phyloP scores from a whole-genome alignment of 805 yeast species.

The Metschnikowia anglica region DNA sequence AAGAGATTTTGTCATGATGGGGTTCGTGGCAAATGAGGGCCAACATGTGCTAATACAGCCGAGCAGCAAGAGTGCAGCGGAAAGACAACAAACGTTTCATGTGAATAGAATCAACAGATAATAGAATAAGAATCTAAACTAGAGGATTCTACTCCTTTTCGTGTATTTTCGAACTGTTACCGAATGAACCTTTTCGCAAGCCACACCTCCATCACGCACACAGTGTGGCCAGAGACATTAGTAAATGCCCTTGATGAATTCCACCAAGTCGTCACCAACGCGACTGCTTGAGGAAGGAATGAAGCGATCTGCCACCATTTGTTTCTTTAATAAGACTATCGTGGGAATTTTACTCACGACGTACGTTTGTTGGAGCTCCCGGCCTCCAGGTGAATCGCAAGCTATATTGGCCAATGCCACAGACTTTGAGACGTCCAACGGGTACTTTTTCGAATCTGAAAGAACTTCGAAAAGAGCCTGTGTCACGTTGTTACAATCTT shows the following conservation, averaged over 20 bases:
- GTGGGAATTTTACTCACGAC: constrained; percentile 59
- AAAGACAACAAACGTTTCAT: neutral
- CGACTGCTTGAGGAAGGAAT: constrained; percentile 22
- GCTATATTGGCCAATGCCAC: constrained; percentile 71
- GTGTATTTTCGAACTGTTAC: too few species aligned
- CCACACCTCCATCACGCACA: too few species aligned
- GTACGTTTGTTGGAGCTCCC: constrained; percentile 57
- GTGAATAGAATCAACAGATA: neutral
- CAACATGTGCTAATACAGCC: neutral
- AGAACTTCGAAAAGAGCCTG: constrained; percentile 51
- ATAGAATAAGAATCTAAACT: neutral
- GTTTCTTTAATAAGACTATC: constrained; percentile 64
- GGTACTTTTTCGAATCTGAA: constrained; percentile 24
- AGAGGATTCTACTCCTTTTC: too few species aligned
- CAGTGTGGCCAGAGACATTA: constrained; percentile 1
- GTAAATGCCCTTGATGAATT: constrained; percentile 30
- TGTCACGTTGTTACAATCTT: constrained; percentile 60
- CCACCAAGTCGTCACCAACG: constrained; percentile 32
- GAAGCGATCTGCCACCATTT: constrained; percentile 47
- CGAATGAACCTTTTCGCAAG: too few species aligned
- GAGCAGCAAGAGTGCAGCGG: neutral
- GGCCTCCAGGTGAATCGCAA: constrained; percentile 62
- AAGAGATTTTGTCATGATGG: too few species aligned
- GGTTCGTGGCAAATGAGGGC: too few species aligned
- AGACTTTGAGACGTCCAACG: constrained; percentile 36